phyloP scores from a whole-genome alignment of 2,329 filamentous ascomycete genomes.

The Parastagonospora avenae region DNA sequence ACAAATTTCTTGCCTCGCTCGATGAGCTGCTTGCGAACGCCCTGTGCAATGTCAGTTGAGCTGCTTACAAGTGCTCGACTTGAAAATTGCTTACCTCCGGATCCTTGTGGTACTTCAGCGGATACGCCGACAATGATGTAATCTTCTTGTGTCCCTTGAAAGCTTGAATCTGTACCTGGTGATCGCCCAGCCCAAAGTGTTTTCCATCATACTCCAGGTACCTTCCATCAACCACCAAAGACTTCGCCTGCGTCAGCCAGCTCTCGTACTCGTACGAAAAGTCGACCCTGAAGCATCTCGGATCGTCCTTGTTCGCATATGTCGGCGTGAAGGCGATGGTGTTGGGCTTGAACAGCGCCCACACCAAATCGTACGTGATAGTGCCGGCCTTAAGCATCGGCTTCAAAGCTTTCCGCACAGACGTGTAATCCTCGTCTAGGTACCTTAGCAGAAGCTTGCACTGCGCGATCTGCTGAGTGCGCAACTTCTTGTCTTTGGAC shows the following conservation, averaged over 20 bases:
- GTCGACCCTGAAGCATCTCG: slow-evolving; percentile 82
- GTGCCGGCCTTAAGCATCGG: slow-evolving; percentile 80
- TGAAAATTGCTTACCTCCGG: slow-evolving; percentile 50
- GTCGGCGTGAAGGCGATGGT: slow-evolving; percentile 77
- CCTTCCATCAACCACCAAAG: slow-evolving; percentile 75
- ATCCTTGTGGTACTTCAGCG: slow-evolving; percentile 79
- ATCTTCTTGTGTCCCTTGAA: slow-evolving; percentile 87
- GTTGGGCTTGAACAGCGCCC: slow-evolving; percentile 88
- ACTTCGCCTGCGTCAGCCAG: slow-evolving; percentile 71
- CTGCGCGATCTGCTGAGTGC: slow-evolving; percentile 64
- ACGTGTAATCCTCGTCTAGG: slow-evolving; percentile 79
- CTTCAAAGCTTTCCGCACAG: slow-evolving; percentile 78
- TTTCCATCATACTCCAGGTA: slow-evolving; percentile 92
- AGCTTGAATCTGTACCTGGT: slow-evolving; percentile 69
- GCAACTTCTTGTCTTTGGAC: slow-evolving; percentile 65
- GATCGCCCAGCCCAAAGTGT: slow-evolving; percentile 75
- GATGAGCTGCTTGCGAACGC: slow-evolving; percentile 69
- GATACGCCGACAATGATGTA: slow-evolving; percentile 75
- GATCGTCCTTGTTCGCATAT: slow-evolving; percentile 76
- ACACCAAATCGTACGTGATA: slow-evolving; percentile 86
- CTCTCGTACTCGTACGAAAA: slow-evolving; percentile 71
- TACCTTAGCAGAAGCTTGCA: slow-evolving; percentile 77
- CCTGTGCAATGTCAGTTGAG: slow-evolving; percentile 26
- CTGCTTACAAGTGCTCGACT: background rate
- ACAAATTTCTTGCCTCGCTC: slow-evolving; percentile 86